A percentile compares a stretch with the other conserved stretches of the same genome.
These are phyloP conservation scores for Neofusicoccum ribis DNA, from an alignment of 2,329 filamentous ascomycete species.

Conservation along the genomic window DNA sequence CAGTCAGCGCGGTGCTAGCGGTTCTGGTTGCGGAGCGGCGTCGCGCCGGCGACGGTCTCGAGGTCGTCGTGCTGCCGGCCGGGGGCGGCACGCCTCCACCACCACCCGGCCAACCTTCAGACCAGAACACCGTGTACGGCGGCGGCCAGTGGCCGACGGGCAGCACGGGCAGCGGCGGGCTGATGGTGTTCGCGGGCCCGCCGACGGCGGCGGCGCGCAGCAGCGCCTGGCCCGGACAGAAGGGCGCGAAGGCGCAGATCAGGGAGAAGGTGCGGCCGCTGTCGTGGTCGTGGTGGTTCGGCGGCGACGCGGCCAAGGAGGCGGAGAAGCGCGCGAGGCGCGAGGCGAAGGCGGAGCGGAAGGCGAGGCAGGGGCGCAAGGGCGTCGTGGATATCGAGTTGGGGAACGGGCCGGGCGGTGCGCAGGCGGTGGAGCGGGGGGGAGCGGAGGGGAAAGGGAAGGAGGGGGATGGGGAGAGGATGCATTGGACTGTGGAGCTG, in stretches of 20 bases:
- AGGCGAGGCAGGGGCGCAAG: neutral
- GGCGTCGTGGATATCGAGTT: slow-evolving; percentile 22
- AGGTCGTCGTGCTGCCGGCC: neutral
- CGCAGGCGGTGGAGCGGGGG: neutral
- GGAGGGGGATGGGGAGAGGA: neutral
- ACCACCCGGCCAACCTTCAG: too few relatives aligned
- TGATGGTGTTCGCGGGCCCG: slow-evolving; percentile 6
- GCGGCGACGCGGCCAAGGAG: slow-evolving; percentile 18
- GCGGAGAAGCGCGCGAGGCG: neutral
- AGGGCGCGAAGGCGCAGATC: too few relatives aligned
- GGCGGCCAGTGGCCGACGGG: neutral
- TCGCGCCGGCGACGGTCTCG: slow-evolving; percentile 25
- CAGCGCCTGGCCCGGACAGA: slow-evolving; percentile 21
- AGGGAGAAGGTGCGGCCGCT: neutral
- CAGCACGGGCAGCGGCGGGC: neutral
- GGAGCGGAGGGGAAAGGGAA: neutral
- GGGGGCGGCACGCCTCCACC: neutral
- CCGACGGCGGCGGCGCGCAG: slow-evolving; percentile 28
- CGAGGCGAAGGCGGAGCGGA: neutral
- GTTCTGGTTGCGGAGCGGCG: slow-evolving; percentile 48
- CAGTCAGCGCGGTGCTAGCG: slow-evolving; percentile 43
- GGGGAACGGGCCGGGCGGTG: neutral
- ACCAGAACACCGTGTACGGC: neutral
- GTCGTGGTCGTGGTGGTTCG: slow-evolving; percentile 11
- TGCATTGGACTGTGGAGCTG: slow-evolving; percentile 39